Conservation (phyloP, 768 basidiomycete species). For the Rhizopogon rudus region DNA sequence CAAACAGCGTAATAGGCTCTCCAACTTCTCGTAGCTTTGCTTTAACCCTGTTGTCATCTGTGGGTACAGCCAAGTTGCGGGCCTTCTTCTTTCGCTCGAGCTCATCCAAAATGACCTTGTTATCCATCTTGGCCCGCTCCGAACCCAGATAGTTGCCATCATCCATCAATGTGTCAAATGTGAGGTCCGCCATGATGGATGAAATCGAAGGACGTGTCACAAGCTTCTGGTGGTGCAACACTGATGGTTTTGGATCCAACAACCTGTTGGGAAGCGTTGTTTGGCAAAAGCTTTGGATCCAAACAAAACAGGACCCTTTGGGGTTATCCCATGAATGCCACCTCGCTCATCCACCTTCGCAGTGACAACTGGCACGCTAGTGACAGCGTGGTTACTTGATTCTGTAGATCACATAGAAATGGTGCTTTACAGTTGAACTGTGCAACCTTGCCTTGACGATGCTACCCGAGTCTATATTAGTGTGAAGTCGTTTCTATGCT, state of each 20-base stretch:
- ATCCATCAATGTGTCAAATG: conserved; percentile 70
- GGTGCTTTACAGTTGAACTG: no score
- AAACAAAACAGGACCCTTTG: conserved; percentile 19
- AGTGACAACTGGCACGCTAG: no score
- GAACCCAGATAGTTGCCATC: conserved; percentile 73
- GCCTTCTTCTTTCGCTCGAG: conserved; percentile 98
- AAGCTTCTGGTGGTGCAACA: background rate
- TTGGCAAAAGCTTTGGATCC: conserved; percentile 28
- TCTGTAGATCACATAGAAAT: no score
- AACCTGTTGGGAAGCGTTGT: conserved; percentile 18
- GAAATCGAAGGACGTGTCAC: background rate
- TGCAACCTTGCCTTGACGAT: background rate
- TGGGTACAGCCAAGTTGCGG: conserved; percentile 90
- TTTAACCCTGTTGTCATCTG: conserved; percentile 92
- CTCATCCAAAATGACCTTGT: conserved; percentile 87
- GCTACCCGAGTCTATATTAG: background rate
- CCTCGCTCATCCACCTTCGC: no score
- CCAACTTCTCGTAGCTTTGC: conserved; percentile 87
- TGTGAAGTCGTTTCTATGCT: no score
- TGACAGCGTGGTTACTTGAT: background rate
- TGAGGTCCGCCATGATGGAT: conserved; percentile 65
- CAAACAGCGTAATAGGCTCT: conserved; percentile 96
- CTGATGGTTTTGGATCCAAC: conserved; percentile 10
- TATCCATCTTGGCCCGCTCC: conserved; percentile 72
- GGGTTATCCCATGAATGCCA: conserved; percentile 3